phyloP scores from a whole-genome alignment of 2,329 filamentous ascomycete species.

The Plenodomus tracheiphilus region DNA sequence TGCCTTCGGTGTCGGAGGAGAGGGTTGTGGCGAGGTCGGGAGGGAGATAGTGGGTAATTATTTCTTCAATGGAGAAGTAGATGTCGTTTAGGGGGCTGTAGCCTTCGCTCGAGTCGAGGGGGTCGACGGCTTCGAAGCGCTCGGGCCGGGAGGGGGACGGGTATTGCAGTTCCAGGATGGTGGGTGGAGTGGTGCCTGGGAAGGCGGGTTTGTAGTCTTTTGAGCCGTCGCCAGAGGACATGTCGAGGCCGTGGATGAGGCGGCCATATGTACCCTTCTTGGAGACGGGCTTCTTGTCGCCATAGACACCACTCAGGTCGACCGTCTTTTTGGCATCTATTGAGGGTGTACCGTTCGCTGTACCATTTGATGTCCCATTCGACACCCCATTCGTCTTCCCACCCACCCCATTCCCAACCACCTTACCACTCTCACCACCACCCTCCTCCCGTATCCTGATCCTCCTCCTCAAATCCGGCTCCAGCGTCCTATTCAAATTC shows the following conservation, averaged over 20 bases:
- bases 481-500: constrained; percentile 40
- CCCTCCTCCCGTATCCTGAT: constrained; percentile 32
- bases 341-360: constrained; percentile 7
- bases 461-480: constrained; percentile 40
- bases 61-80: constrained; percentile 65
- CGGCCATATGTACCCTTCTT: constrained; percentile 13
- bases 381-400: constrained; percentile 2
- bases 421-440: neutral
- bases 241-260: constrained; percentile 47
- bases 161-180: constrained; percentile 74
- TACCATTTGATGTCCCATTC: constrained; percentile 9
- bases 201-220: constrained; percentile 58
- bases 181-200: constrained; percentile 48
- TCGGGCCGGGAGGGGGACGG: constrained; percentile 73
- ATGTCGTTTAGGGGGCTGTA: constrained; percentile 70
- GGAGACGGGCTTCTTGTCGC: constrained; percentile 14
- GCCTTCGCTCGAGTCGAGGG: constrained; percentile 27
- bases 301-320: constrained; percentile 9
- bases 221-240: constrained; percentile 45
- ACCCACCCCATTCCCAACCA: neutral
- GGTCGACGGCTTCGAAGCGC: constrained; percentile 47
- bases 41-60: constrained; percentile 74
- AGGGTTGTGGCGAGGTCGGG: constrained; percentile 69
- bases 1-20: constrained; percentile 71
- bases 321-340: constrained; percentile 5